Evolutionary conservation across 257 asterid genomes (phyloP).

Genomic region (Rubia yunnanensis): DNA sequence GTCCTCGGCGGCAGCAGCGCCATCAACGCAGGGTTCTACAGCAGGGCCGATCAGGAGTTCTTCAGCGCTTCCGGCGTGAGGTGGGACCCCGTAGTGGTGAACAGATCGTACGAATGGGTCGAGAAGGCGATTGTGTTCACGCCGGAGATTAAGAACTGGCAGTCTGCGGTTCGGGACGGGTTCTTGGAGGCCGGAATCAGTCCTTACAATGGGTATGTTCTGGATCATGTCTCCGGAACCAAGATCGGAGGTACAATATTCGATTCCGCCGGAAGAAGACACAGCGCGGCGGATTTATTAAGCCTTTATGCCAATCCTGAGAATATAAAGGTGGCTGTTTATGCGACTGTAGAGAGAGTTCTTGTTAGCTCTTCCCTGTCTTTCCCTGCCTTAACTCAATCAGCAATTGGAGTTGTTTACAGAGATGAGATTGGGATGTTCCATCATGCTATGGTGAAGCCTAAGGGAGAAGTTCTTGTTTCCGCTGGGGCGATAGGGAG

Average conservation of each 20-base stretch:
- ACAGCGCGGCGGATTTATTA: slow-evolving; percentile 72
- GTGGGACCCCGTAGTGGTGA: slow-evolving; percentile 53
- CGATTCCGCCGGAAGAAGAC: slow-evolving; percentile 57
- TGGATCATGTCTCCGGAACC: slow-evolving; percentile 74
- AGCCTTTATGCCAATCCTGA: slow-evolving; percentile 40
- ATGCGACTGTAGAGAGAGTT: slow-evolving; percentile 68
- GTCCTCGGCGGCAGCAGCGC: slow-evolving; percentile 92
- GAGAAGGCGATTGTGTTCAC: slow-evolving; percentile 72
- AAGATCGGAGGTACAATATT: slow-evolving; percentile 89
- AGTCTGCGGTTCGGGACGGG: slow-evolving; percentile 68
- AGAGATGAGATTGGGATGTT: slow-evolving; percentile 43
- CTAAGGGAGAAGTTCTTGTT: slow-evolving; percentile 61
- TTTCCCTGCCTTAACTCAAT: slow-evolving; percentile 12
- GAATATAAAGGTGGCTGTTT: slow-evolving; percentile 51
- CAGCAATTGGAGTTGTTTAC: slow-evolving; percentile 63
- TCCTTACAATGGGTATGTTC: slow-evolving; percentile 63
- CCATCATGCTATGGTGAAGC: slow-evolving; percentile 69
- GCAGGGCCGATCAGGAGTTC: slow-evolving; percentile 45
- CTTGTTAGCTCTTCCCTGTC: slow-evolving; percentile 29
- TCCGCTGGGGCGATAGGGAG: slow-evolving; percentile 87
- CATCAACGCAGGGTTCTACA: slow-evolving; percentile 74
- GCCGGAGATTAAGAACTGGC: slow-evolving; percentile 71
- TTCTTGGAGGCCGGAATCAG: slow-evolving; percentile 62
- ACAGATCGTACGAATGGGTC: slow-evolving; percentile 79
- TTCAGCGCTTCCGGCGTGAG: slow-evolving; percentile 39